Conservation (phyloP, 2,329 filamentous ascomycete species). For the Teratosphaeria destructans region DNA sequence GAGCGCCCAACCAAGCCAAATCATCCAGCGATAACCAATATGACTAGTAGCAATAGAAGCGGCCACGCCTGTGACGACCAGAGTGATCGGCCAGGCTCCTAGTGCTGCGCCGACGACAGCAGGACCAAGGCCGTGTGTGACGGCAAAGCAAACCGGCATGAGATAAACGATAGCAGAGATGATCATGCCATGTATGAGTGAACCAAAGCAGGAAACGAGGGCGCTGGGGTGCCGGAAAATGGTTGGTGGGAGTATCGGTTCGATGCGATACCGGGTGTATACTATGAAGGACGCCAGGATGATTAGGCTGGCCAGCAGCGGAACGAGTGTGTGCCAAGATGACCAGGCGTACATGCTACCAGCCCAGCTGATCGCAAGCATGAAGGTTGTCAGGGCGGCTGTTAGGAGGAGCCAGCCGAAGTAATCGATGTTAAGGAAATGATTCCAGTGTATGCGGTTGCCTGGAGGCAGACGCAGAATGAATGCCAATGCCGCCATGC, state of each 20-base stretch:
- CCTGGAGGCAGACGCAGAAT: background rate
- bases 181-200: conserved; percentile 2
- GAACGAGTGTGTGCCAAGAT: conserved; percentile 3
- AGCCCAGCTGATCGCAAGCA: conserved; percentile 4
- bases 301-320: background rate
- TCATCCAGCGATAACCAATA: conserved; percentile 5
- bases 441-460: conserved; percentile 15
- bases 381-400: background rate
- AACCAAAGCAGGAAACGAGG: conserved; percentile 5
- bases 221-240: conserved; percentile 40
- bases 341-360: conserved; percentile 5
- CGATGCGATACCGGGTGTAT: conserved; percentile 11
- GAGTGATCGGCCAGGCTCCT: background rate
- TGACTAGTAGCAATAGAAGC: background rate
- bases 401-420: conserved; percentile 7
- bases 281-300: conserved; percentile 40
- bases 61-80: background rate
- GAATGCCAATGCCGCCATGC: background rate
- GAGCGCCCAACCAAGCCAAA: conserved; percentile 53
- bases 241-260: conserved; percentile 40
- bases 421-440: conserved; percentile 30
- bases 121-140: conserved; percentile 12
- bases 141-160: conserved; percentile 31
- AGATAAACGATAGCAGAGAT: conserved; percentile 14
- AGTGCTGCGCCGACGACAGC: conserved; percentile 18